Evolutionary conservation across 78 protist genomes (phyloP).

Genomic region (Protostelium mycophagum): DNA sequence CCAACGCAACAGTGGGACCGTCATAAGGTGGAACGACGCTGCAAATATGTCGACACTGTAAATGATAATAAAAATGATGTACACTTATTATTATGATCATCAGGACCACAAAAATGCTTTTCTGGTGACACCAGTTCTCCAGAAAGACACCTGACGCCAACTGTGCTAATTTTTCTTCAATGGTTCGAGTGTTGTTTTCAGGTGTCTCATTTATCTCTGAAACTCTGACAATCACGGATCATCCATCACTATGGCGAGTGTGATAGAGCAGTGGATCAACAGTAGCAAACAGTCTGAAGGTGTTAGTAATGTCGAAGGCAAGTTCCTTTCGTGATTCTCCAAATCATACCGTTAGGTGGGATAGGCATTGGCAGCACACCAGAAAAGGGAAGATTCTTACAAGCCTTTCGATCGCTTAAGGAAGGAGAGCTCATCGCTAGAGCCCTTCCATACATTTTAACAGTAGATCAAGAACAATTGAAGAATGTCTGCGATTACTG

Average conservation of each 20-base stretch:
- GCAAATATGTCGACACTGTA: too few relatives aligned
- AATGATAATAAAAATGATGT: too few relatives aligned
- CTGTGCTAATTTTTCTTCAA: too few relatives aligned
- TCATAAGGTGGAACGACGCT: too few relatives aligned
- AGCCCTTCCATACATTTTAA: background rate
- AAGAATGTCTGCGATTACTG: background rate
- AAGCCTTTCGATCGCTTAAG: background rate
- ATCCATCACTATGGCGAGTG: background rate
- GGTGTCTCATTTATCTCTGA: too few relatives aligned
- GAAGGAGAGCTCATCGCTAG: background rate
- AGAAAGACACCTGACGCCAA: too few relatives aligned
- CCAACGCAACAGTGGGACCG: too few relatives aligned
- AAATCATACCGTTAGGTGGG: background rate
- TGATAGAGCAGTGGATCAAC: background rate
- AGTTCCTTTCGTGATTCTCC: background rate
- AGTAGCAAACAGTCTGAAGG: background rate
- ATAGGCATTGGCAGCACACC: background rate
- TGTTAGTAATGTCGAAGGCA: background rate
- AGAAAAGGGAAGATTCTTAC: background rate
- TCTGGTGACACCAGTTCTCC: too few relatives aligned
- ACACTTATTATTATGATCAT: too few relatives aligned
- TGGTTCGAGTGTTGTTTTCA: too few relatives aligned
- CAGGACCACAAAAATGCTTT: too few relatives aligned
- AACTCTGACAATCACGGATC: too few relatives aligned
- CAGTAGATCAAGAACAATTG: background rate